These are phyloP conservation scores for Ormosia semicastrata DNA, from an alignment of 306 rosid species.

Conservation along the genomic window DNA sequence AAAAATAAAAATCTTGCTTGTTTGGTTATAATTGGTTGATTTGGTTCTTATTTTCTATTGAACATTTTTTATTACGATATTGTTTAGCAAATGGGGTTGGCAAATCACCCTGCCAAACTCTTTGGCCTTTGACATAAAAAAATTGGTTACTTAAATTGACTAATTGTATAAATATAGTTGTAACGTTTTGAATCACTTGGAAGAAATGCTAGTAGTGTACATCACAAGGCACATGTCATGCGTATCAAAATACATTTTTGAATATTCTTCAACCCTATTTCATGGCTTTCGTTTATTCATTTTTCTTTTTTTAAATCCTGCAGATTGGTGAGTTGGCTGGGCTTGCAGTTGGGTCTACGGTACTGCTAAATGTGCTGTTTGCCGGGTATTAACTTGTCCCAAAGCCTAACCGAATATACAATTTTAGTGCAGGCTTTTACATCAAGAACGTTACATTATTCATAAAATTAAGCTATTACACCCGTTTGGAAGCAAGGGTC, in stretches of 20 bases:
- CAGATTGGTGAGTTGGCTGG: constrained; percentile 96
- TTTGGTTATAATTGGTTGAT: background rate
- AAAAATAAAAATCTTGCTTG: background rate
- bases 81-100: background rate
- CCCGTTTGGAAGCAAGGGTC: background rate
- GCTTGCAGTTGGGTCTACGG: constrained; percentile 69
- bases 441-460: background rate
- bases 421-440: background rate
- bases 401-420: background rate
- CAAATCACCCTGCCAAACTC: background rate
- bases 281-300: background rate
- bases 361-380: constrained; percentile 71
- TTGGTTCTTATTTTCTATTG: background rate
- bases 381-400: constrained; percentile 60
- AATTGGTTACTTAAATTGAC: background rate
- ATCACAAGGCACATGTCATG: background rate
- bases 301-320: background rate
- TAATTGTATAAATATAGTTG: background rate
- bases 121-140: background rate
- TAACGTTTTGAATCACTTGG: background rate
- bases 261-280: background rate
- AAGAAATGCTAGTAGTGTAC: background rate
- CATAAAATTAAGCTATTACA: background rate
- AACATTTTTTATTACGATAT: background rate
- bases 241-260: background rate